phyloP scores from a whole-genome alignment of 164 flowering plant species.

The Nelumbo lutea region DNA sequence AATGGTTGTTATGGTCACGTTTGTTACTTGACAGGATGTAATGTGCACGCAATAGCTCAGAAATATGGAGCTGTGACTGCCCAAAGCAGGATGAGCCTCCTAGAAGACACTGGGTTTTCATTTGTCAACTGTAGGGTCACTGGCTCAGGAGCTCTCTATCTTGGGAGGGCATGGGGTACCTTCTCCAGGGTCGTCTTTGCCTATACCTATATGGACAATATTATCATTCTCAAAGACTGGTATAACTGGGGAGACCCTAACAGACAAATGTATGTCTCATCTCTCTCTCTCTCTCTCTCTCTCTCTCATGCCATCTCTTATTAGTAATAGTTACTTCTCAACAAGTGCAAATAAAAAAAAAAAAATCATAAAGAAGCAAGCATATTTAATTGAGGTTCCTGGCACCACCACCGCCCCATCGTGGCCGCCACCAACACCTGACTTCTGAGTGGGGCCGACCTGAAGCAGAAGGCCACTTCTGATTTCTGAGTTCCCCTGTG shows the following conservation, averaged over 20 bases:
- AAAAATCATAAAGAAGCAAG: too few relatives aligned
- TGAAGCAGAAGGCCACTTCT: background rate
- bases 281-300: constrained; percentile 4
- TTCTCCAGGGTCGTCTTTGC: constrained; percentile 95
- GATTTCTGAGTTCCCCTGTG: background rate
- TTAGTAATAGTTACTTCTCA: background rate
- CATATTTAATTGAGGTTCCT: too few relatives aligned
- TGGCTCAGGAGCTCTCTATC: constrained; percentile 88
- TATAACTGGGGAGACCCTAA: constrained; percentile 96
- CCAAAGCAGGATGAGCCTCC: constrained; percentile 66
- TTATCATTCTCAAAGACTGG: constrained; percentile 94
- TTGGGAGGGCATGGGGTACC: constrained; percentile 98
- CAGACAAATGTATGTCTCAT: constrained; percentile 53
- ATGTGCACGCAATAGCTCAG: constrained; percentile 88
- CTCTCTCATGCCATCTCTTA: background rate
- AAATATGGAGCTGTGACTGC: constrained; percentile 83
- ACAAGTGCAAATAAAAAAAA: too few relatives aligned
- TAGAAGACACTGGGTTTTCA: constrained; percentile 93
- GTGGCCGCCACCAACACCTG: background rate
- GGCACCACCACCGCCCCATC: background rate
- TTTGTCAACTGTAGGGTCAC: constrained; percentile 94
- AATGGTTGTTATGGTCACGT: background rate
- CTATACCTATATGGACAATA: constrained; percentile 90
- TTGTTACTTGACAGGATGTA: constrained; percentile 50
- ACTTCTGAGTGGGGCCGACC: background rate